These are phyloP conservation scores for Cytospora paraplurivora DNA, from an alignment of 2,329 filamentous ascomycete species.

Conservation along the genomic window DNA sequence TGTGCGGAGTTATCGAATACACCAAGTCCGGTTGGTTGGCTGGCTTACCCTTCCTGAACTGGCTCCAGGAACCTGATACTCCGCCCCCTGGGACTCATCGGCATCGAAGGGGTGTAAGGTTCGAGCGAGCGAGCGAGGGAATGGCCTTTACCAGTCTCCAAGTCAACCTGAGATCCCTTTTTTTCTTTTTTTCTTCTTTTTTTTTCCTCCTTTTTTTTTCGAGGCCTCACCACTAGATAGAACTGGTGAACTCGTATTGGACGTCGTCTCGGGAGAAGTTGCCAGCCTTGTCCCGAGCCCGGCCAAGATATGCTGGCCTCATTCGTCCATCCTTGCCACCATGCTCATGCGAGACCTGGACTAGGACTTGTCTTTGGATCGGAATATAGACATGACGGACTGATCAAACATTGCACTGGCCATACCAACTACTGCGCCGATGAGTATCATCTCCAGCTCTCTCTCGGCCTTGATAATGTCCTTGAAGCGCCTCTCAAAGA, in stretches of 20 bases:
- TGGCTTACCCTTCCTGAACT: slow-evolving; percentile 13
- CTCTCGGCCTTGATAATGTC: slow-evolving; percentile 51
- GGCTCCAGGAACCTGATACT: slow-evolving; percentile 20
- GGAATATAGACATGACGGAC: slow-evolving; percentile 28
- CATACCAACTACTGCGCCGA: slow-evolving; percentile 32
- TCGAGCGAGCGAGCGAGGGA: slow-evolving; percentile 12
- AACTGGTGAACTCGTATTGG: background rate
- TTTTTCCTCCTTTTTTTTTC: background rate
- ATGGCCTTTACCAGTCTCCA: slow-evolving; percentile 4
- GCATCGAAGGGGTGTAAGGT: background rate
- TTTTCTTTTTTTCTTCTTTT: too few species aligned
- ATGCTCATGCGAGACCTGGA: background rate
- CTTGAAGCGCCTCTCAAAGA: slow-evolving; percentile 63
- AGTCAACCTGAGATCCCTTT: slow-evolving; percentile 8
- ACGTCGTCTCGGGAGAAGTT: slow-evolving; percentile 1
- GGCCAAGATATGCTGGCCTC: slow-evolving; percentile 29
- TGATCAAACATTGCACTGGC: slow-evolving; percentile 32
- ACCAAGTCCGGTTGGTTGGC: slow-evolving; percentile 17
- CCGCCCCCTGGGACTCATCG: slow-evolving; percentile 11
- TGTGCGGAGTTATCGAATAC: slow-evolving; percentile 1
- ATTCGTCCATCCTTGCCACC: background rate
- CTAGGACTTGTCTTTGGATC: slow-evolving; percentile 12
- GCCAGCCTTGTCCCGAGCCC: slow-evolving; percentile 8
- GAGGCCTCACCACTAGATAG: background rate
- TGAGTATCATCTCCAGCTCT: slow-evolving; percentile 35